Evolutionary conservation across 2,329 filamentous ascomycete genomes (phyloP).

Genomic region (Huntiella decipiens): DNA sequence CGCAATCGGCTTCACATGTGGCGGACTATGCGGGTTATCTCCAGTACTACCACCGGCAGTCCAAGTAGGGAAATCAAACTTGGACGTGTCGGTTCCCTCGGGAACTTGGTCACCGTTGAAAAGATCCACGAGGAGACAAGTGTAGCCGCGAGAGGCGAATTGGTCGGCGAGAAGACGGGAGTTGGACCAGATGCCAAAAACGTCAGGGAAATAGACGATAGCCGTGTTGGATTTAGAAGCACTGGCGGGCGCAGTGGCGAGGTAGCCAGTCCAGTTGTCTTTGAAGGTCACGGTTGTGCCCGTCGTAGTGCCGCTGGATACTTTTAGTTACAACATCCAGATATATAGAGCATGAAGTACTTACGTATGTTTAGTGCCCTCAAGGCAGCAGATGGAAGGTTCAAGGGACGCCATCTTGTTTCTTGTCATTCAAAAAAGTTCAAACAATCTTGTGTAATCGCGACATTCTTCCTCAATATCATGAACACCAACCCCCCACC

Average conservation of each 20-base stretch:
- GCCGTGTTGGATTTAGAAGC: constrained; percentile 16
- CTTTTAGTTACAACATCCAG: background rate
- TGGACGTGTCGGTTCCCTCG: constrained; percentile 15
- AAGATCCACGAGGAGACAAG: constrained; percentile 18
- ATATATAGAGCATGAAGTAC: constrained; percentile 14
- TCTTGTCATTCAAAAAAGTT: background rate
- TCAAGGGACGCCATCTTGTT: constrained; percentile 33
- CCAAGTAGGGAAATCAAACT: constrained; percentile 25
- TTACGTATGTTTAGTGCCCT: constrained; percentile 34
- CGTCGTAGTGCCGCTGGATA: constrained; percentile 26
- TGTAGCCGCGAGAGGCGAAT: constrained; percentile 19
- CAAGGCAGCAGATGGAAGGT: constrained; percentile 31
- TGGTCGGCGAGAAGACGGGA: constrained; percentile 21
- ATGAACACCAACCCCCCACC: no score
- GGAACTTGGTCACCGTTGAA: constrained; percentile 18
- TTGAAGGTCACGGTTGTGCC: constrained; percentile 28
- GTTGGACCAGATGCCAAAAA: constrained; percentile 30
- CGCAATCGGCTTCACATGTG: constrained; percentile 17
- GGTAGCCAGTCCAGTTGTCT: constrained; percentile 29
- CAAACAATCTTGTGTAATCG: background rate
- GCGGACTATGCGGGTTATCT: constrained; percentile 23
- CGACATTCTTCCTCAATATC: no score
- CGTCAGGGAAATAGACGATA: constrained; percentile 29
- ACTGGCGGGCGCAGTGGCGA: constrained; percentile 24
- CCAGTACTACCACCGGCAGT: constrained; percentile 23